Conservation (phyloP, 306 rosid genomes). For the Gastrolobium bilobum region DNA sequence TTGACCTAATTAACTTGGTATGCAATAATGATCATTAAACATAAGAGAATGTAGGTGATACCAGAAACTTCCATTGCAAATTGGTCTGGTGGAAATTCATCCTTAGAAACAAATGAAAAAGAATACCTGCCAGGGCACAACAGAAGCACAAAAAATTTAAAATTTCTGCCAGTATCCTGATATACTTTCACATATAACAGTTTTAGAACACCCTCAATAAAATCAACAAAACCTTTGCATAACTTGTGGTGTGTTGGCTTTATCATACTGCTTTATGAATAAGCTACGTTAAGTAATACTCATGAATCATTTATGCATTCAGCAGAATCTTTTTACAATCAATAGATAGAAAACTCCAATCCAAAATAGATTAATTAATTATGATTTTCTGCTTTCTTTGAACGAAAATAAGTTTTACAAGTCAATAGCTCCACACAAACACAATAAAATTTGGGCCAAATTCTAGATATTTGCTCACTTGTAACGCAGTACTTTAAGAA, state of each 20-base stretch:
- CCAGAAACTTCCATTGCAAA: conserved; percentile 77
- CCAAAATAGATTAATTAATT: not conserved
- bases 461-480: conserved; percentile 11
- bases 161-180: conserved; percentile 38
- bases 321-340: not conserved
- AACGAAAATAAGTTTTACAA: not conserved
- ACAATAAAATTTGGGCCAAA: not conserved
- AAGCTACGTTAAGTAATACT: not conserved
- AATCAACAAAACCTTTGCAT: not conserved
- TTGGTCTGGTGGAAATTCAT: conserved; percentile 75
- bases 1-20: not conserved
- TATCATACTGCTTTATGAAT: not conserved
- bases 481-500: conserved; percentile 24
- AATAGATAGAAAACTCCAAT: not conserved
- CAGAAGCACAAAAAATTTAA: conserved; percentile 38
- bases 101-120: conserved; percentile 73
- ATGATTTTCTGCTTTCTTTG: conserved; percentile 1
- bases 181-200: conserved; percentile 22
- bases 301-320: conserved; percentile 13
- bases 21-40: conserved; percentile 34
- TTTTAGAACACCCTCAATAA: conserved; percentile 22
- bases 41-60: conserved; percentile 53
- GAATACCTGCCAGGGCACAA: conserved; percentile 76
- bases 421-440: conserved; percentile 9
- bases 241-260: not conserved